Conservation (phyloP, 768 basidiomycete species). For the Favolaschia claudopus region DNA sequence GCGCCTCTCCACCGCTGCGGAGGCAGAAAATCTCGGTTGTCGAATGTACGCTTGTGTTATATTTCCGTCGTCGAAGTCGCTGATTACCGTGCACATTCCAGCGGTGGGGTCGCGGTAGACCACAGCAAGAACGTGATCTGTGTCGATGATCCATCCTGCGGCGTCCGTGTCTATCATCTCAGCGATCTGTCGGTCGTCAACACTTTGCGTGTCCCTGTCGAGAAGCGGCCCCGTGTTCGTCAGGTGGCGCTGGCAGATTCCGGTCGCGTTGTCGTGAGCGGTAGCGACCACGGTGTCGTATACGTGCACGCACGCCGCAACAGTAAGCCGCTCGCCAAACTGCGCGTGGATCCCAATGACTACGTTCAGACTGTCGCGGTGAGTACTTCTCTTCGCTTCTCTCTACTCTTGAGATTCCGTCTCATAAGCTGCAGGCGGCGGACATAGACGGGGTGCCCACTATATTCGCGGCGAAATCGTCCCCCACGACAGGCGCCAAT, state of each 20-base stretch:
- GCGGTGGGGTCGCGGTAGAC: conserved; percentile 19
- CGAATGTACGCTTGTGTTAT: conserved; percentile 14
- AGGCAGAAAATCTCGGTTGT: conserved; percentile 9
- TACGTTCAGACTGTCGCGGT: conserved; percentile 20
- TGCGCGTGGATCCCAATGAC: conserved; percentile 1
- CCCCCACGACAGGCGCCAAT: not conserved
- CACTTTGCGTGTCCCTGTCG: not conserved
- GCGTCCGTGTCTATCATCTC: conserved; percentile 5
- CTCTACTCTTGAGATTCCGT: not conserved
- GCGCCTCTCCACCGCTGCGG: not conserved
- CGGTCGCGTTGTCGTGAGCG: conserved; percentile 16
- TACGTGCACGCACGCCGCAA: conserved; percentile 17
- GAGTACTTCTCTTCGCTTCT: too few species aligned
- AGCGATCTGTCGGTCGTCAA: not conserved
- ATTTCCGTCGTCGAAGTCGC: not conserved
- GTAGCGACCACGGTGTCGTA: conserved; percentile 27
- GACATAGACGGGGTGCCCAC: not conserved
- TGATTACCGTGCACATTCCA: conserved; percentile 3
- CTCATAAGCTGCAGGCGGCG: not conserved
- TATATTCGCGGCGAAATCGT: conserved; percentile 12
- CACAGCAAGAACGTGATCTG: conserved; percentile 17
- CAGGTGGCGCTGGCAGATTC: conserved; percentile 17
- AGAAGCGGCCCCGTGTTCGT: not conserved
- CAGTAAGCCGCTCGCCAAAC: not conserved
- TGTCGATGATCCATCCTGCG: conserved; percentile 4